phyloP scores from a whole-genome alignment of 2,329 filamentous ascomycete genomes.

The Colletotrichum phormii region DNA sequence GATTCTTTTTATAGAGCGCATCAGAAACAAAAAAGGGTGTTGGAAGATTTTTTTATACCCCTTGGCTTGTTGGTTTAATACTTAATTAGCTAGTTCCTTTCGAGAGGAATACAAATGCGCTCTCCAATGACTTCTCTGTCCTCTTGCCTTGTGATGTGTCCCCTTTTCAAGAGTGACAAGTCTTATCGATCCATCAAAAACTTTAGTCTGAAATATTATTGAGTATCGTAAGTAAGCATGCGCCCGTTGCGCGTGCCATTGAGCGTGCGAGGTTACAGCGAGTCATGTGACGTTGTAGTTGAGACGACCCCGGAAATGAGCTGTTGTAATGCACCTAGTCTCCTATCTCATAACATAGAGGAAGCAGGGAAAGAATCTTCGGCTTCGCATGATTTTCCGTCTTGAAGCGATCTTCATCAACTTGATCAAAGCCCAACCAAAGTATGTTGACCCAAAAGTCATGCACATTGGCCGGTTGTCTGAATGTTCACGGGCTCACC shows the following conservation, averaged over 20 bases:
- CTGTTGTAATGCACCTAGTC: neutral
- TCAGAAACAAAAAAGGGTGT: constrained; percentile 12
- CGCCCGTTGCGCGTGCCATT: neutral
- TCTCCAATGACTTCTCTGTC: neutral
- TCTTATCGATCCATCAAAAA: too few species aligned
- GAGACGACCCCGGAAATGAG: neutral
- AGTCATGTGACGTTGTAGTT: neutral
- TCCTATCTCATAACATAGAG: neutral
- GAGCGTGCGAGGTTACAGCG: neutral
- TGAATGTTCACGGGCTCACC: too few species aligned
- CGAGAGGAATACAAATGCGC: constrained; percentile 21
- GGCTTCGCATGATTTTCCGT: neutral
- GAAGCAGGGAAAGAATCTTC: neutral
- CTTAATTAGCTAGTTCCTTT: constrained; percentile 22
- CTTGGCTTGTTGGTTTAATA: constrained; percentile 36
- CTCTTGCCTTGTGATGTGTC: neutral
- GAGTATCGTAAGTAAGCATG: too few species aligned
- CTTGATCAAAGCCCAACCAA: neutral
- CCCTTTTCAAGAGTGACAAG: too few species aligned
- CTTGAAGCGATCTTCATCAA: neutral
- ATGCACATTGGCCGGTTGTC: too few species aligned
- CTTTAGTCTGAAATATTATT: too few species aligned
- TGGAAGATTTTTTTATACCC: constrained; percentile 20
- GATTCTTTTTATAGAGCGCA: constrained; percentile 15
- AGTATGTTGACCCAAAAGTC: too few species aligned